Evolutionary conservation across 2,329 filamentous ascomycete genomes (phyloP).

Genomic region (Helminthosporium solani): DNA sequence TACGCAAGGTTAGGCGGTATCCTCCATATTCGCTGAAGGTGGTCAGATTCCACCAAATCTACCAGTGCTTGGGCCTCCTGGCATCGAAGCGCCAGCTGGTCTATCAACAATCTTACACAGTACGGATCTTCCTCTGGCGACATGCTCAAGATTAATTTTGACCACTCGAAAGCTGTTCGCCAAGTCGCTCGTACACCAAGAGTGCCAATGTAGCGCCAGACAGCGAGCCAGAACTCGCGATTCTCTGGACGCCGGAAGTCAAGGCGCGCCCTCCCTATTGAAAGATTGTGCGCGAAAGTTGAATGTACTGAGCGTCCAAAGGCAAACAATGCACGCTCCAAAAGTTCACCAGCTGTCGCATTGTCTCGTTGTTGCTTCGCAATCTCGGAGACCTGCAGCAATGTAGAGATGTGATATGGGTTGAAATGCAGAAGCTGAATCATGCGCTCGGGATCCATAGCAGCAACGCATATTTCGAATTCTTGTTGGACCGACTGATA

Average conservation of each 20-base stretch:
- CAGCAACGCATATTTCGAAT: conserved; percentile 78
- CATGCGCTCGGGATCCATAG: conserved; percentile 80
- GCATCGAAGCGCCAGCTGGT: conserved; percentile 80
- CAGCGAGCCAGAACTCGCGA: conserved; percentile 86
- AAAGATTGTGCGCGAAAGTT: conserved; percentile 73
- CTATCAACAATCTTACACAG: conserved; percentile 75
- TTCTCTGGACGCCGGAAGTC: conserved; percentile 84
- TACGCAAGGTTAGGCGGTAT: conserved; percentile 70
- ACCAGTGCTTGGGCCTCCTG: conserved; percentile 75
- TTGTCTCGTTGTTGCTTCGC: conserved; percentile 90
- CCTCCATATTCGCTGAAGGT: conserved; percentile 51
- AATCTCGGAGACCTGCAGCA: conserved; percentile 91
- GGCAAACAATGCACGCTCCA: conserved; percentile 88
- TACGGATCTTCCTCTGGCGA: conserved; percentile 77
- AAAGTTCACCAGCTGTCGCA: conserved; percentile 78
- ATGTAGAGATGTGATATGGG: conserved; percentile 87
- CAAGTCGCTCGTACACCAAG: conserved; percentile 90
- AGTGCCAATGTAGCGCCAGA: conserved; percentile 84
- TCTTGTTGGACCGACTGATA: conserved; percentile 75
- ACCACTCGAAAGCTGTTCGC: conserved; percentile 90
- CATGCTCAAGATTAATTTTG: conserved; percentile 76
- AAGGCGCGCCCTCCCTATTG: conserved; percentile 75
- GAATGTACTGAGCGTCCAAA: conserved; percentile 88
- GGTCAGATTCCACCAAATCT: conserved; percentile 60
- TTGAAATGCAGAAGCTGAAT: conserved; percentile 71